Base-by-base conservation (phyloP, 768 basidiomycete species). In the Suillus hirtellus region DNA sequence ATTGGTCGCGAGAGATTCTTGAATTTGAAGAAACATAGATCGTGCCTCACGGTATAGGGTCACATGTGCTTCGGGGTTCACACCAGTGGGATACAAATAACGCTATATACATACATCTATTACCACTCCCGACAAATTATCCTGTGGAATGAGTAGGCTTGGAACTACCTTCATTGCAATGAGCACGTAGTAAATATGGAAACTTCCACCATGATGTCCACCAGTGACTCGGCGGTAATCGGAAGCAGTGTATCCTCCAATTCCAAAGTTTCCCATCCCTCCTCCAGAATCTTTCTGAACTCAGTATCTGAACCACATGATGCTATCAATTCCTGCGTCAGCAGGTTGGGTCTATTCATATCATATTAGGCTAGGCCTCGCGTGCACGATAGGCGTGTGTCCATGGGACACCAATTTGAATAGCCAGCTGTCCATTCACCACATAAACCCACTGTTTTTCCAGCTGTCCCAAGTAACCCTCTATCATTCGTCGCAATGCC, bases 361-460 rank as follows among this genome's bases (percentile, higher is more conserved):
- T 53, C 47, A 27, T 24, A 31, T 31, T 2, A 7, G 31, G 10
- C 31, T 34, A 53, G 52, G 10, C 10, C 15, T 19, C 52, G 19
- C 34, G 52, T 53, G 19, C 19, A 34, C 10, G 34, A 35, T 14
- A 35, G 11, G 1, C 4, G 19, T 4, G 10, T 34, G 31, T 19
- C 19, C 34, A 53, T 53, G 34, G 19, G 34, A 53, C 31, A 2
- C 12, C 31, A 19, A 53, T n/a, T 53, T 53, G 52, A 53, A 53
- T 53, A 34, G 11, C 31, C 19, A 35, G 19, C 19, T 4, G 31
- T 53, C 11, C 31, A 53, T 34, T 53, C 52, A 53, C 19, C 52
- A 53, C 52, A 53, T 53, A 53, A 53, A 53, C 34, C 19, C 52
- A n/a, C 34, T 53, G 31, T 19, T 53, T 35, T 53, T n/a, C 52